Conservation (phyloP, 306 rosid genomes). For the Ceratonia siliqua region DNA sequence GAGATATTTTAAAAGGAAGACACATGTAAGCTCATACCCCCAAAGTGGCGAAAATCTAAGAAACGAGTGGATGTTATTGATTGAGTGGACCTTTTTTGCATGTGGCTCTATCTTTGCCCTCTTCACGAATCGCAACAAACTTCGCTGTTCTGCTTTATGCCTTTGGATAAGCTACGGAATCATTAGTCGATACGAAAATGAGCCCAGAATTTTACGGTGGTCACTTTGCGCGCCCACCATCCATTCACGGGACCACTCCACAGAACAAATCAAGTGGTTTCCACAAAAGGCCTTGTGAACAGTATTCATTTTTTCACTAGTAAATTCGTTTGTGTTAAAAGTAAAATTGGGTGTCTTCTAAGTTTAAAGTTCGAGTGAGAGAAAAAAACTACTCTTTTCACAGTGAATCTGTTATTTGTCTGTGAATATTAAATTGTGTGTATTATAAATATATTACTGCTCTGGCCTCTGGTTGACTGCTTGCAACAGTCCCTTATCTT, state of each 20-base stretch:
- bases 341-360: neutral
- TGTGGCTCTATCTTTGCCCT: constrained; percentile 21
- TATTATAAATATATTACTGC: neutral
- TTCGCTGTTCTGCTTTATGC: constrained; percentile 33
- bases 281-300: neutral
- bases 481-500: neutral
- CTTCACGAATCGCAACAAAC: constrained; percentile 2
- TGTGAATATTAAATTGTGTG: too few relatives aligned
- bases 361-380: too few relatives aligned
- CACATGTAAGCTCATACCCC: neutral
- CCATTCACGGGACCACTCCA: constrained; percentile 32
- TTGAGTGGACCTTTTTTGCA: constrained; percentile 6
- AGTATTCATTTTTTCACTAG: neutral
- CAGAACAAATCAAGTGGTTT: neutral
- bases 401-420: neutral
- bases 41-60: neutral
- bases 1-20: constrained; percentile 3
- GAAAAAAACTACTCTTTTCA: too few relatives aligned
- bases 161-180: constrained; percentile 1
- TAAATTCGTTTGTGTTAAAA: neutral
- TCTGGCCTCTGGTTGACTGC: neutral
- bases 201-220: constrained; percentile 40
- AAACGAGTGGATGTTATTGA: constrained; percentile 19
- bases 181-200: neutral
- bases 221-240: neutral